Conservation (phyloP, 1,284 basidiomycete genomes). For the Ustilago cynodontis region DNA sequence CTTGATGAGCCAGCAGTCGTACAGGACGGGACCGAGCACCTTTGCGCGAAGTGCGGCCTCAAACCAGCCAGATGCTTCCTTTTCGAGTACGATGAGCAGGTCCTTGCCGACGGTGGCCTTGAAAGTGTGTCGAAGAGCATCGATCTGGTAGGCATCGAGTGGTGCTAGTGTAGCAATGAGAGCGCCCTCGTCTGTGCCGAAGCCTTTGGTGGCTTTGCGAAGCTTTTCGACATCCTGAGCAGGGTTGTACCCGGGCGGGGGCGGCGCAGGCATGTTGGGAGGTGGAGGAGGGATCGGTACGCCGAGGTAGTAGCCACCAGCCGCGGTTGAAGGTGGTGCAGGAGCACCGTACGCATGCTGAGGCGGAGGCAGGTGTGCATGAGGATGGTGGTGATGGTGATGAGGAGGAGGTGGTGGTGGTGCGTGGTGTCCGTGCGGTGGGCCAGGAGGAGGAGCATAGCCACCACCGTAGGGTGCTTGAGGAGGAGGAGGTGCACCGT, state of each 20-base stretch:
- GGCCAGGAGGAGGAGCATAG: conserved; percentile 42
- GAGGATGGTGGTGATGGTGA: conserved; percentile 10
- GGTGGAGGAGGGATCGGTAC: conserved; percentile 61
- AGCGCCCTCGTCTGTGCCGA: conserved; percentile 62
- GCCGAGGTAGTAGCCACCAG: conserved; percentile 57
- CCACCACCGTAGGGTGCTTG: conserved; percentile 30
- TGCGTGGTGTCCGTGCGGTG: conserved; percentile 25
- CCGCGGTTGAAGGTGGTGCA: conserved; percentile 20
- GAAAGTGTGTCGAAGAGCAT: conserved; percentile 61
- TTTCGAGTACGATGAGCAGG: conserved; percentile 61
- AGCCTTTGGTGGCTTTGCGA: conserved; percentile 68
- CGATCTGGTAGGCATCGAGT: conserved; percentile 63
- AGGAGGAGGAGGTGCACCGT: conserved; percentile 34
- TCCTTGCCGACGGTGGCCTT: conserved; percentile 65
- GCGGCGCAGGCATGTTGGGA: conserved; percentile 54
- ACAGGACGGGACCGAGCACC: conserved; percentile 62
- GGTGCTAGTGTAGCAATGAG: conserved; percentile 59
- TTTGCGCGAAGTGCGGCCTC: conserved; percentile 60
- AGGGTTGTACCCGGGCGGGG: conserved; percentile 63
- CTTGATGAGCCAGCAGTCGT: conserved; percentile 66
- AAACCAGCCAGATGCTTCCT: conserved; percentile 67
- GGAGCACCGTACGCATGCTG: conserved; percentile 53
- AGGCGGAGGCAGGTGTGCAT: conserved; percentile 16
- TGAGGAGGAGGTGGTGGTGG: conserved; percentile 24
- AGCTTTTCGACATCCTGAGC: conserved; percentile 61